Percentiles rank a stretch among this genome's conserved stretches.
These are phyloP conservation scores for Entelexis sorbosivorans DNA, from an alignment of 1,139 yeast genomes.

Conservation along the genomic window DNA sequence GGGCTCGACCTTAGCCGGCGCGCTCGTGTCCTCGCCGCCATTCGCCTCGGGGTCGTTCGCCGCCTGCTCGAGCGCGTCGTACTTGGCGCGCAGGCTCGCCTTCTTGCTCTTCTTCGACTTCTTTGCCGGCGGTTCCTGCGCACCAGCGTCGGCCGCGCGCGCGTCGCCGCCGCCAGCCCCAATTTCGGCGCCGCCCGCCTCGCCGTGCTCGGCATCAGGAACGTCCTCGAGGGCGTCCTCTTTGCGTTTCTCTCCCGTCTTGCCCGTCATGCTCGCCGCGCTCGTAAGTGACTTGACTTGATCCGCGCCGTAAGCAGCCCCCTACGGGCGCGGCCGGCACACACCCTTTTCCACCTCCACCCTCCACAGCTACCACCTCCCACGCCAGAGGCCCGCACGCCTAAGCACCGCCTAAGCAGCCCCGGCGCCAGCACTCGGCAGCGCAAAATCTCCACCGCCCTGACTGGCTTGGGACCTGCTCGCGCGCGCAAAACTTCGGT, in stretches of 20 bases:
- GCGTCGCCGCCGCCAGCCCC: conserved; percentile 2
- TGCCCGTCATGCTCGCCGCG: background rate
- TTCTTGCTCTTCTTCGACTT: conserved; percentile 27
- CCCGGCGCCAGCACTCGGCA: background rate
- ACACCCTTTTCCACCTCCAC: conserved; percentile 3
- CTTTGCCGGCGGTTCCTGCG: conserved; percentile 2
- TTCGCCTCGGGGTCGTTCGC: conserved; percentile 25
- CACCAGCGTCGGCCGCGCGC: background rate
- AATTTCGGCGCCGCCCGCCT: conserved; percentile 19
- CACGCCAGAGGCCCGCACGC: background rate
- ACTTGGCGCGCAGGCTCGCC: conserved; percentile 22
- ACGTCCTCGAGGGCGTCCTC: background rate
- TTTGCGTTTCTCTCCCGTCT: background rate
- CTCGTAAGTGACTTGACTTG: background rate
- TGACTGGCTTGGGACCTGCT: background rate
- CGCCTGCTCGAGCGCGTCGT: conserved; percentile 30
- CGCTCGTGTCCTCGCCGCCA: background rate
- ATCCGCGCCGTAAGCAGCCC: conserved; percentile 6
- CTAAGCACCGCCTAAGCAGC: background rate
- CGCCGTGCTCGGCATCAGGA: conserved; percentile 9
- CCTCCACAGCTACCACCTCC: background rate
- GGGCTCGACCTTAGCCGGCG: background rate
- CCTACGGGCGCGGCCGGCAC: background rate
- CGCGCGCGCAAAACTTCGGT: background rate
- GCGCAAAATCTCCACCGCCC: background rate